Conservation (phyloP, 116 monocot species). For the Thalassia testudinum region DNA sequence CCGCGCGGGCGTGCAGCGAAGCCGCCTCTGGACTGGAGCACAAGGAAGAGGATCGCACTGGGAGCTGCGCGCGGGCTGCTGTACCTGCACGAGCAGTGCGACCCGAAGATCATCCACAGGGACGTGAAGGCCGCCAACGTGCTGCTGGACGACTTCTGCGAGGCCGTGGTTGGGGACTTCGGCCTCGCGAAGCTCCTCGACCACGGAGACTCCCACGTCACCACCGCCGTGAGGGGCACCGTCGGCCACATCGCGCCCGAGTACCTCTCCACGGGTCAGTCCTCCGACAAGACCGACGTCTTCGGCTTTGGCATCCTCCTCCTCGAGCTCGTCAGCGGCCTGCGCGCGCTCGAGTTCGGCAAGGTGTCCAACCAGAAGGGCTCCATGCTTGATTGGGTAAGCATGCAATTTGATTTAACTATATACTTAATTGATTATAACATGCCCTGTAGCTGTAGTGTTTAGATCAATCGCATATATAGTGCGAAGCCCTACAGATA, state of each 20-base stretch:
- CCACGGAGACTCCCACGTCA: constrained; percentile 53
- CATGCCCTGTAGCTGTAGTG: too few relatives aligned
- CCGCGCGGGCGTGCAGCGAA: constrained; percentile 1
- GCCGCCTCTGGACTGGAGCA: constrained; percentile 27
- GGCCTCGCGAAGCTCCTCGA: constrained; percentile 39
- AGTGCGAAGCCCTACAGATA: too few relatives aligned
- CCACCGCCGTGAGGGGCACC: constrained; percentile 60
- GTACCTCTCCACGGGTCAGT: constrained; percentile 38
- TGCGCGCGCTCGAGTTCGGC: constrained; percentile 22
- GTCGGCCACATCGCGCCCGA: constrained; percentile 68
- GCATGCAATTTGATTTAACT: not conserved
- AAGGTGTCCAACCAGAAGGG: constrained; percentile 16
- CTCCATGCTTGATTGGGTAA: constrained; percentile 33
- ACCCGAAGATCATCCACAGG: constrained; percentile 40
- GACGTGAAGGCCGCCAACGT: constrained; percentile 48
- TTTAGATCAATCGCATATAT: too few relatives aligned
- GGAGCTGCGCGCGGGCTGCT: constrained; percentile 33
- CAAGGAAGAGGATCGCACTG: constrained; percentile 31
- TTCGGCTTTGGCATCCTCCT: constrained; percentile 39
- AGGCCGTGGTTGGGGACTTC: constrained; percentile 34
- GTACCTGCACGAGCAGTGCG: constrained; percentile 43
- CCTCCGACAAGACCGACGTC: constrained; percentile 45
- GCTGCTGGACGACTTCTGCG: constrained; percentile 29
- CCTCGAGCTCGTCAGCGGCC: constrained; percentile 31
- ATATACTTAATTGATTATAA: not conserved